Conservation (phyloP, 2,329 filamentous ascomycete genomes). For the Elsinoe necatrix region DNA sequence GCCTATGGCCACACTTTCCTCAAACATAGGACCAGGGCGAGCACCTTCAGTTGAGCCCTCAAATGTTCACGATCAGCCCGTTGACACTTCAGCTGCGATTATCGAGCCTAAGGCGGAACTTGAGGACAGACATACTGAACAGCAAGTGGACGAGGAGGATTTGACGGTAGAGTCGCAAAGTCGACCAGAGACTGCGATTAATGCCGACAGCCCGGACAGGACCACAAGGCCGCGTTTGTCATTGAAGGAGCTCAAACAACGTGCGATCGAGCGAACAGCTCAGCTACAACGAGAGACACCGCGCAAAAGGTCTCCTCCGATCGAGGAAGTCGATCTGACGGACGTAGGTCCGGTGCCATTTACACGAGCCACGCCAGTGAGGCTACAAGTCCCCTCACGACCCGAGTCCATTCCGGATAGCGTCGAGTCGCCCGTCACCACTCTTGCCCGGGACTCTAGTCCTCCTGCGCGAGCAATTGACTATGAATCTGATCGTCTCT, state of each 20-base stretch:
- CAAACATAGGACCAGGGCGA: not conserved
- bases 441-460: slow-evolving; percentile 1
- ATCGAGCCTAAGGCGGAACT: not conserved
- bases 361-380: slow-evolving; percentile 3
- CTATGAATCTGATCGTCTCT: not conserved
- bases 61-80: not conserved
- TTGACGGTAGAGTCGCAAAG: too few species aligned
- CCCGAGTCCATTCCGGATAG: slow-evolving; percentile 17
- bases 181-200: too few species aligned
- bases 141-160: not conserved
- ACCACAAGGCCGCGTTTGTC: not conserved
- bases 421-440: slow-evolving; percentile 8
- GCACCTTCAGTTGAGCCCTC: not conserved
- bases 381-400: not conserved
- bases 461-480: not conserved
- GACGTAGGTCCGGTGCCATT: not conserved
- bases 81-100: not conserved
- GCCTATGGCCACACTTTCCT: not conserved
- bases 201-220: too few species aligned
- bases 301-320: not conserved
- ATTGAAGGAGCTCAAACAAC: not conserved
- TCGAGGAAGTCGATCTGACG: slow-evolving; percentile 1
- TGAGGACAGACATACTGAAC: not conserved
- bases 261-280: not conserved
- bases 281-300: not conserved